Evolutionary conservation across 2,329 filamentous ascomycete genomes (phyloP).

Genomic region (Trichoderma arundinaceum): DNA sequence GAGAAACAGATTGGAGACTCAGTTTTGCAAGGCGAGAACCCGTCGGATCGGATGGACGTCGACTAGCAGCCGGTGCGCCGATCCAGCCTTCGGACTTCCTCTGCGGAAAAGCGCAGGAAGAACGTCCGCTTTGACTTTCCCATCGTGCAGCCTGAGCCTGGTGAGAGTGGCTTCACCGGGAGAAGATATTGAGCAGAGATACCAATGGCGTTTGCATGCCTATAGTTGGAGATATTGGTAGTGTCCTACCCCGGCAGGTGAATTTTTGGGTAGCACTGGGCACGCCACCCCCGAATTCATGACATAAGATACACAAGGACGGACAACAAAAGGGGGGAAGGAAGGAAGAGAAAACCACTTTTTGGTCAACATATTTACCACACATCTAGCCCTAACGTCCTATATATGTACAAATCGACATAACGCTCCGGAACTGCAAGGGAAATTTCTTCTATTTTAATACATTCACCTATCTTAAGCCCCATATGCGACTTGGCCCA

Average conservation of each 20-base stretch:
- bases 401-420: conserved; percentile 51
- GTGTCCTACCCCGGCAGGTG: too few species aligned
- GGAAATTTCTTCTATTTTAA: conserved; percentile 46
- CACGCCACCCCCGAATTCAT: too few species aligned
- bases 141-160: not conserved
- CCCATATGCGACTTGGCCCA: conserved; percentile 66
- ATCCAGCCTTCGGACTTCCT: conserved; percentile 14
- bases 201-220: not conserved
- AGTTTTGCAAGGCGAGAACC: not conserved
- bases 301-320: not conserved
- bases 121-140: conserved; percentile 15
- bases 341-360: not conserved
- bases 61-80: conserved; percentile 25
- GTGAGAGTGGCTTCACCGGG: not conserved
- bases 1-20: conserved; percentile 28
- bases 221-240: not conserved
- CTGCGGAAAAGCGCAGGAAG: conserved; percentile 1
- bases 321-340: not conserved
- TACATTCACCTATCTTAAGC: conserved; percentile 47
- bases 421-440: conserved; percentile 41
- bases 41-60: conserved; percentile 12
- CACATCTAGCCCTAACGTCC: conserved; percentile 37
- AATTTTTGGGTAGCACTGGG: not conserved
- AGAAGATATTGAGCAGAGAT: not conserved
- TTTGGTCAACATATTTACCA: conserved; percentile 39